Base-by-base conservation (phyloP, 2,329 filamentous ascomycete species). In the Paecilomyces sp. region DNA sequence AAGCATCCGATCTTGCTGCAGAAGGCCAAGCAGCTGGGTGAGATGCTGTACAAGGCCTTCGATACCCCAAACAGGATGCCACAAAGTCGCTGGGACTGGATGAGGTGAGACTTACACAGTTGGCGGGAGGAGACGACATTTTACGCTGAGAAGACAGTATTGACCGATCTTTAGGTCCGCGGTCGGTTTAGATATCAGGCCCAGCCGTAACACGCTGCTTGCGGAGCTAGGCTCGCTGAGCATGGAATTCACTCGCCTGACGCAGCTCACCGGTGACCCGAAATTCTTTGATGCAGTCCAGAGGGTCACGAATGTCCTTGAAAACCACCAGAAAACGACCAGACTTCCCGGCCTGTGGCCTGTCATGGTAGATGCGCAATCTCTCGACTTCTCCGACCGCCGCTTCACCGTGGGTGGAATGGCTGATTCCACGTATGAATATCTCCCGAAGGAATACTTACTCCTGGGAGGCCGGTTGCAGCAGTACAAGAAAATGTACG, bases 21-120 rank as follows among this genome's bases (percentile, higher is more conserved):
- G 61, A 94, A 95, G 76, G 90, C 91, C 0, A 81, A 86, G n/a
- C 88, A 93, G 73, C 82, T 94, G 15, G 91, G 86, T 41, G 89
- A 93, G 65, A 83, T 96, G 64, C 79, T 96, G 15, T 91, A 92
- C 79, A 85, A 88, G 58, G 84, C 89, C 1, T 96, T 96, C 68
- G 91, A 96, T 73, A 97, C 93, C 1, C 91, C 91, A 1, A 97
- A 97, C 72, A 86, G 91, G 65, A 95, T 97, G 90, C 92, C 92
- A 1, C 78, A 91, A 12, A 81, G 91, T 7, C 91, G 88, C 71
- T 95, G 92, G 77, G 79, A 83, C 63, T 96, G 89, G 90, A 84
- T 85, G 70, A 89, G 87, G 65, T 83, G 70, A 67, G 76, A 30
- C 36, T 30, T 53, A 41, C 53, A 55, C 33, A 51, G 34, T 24